Base-by-base conservation (phyloP, 495 filamentous ascomycete species). In the Hypoxylon lenormandii region DNA sequence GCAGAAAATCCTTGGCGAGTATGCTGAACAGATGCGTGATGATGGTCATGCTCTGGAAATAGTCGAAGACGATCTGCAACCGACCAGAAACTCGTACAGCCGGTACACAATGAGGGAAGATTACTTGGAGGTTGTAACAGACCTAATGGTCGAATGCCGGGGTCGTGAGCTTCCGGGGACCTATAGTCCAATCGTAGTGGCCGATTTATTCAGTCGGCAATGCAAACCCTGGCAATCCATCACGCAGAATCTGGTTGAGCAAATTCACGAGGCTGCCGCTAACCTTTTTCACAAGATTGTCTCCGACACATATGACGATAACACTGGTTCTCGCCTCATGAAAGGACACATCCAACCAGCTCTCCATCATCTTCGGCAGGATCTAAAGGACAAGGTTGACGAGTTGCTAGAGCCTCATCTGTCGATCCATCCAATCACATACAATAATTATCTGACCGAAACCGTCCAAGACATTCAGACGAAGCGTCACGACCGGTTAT, bases 371-470 rank as follows among this genome's bases (percentile, higher is more conserved):
- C 49, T 78, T 22, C 61, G 70, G 4, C 30, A 74, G 56, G 65
- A 60, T 33, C 49, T 73, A 19, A 64, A 72, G 52, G 33, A 62
- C 22, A 64, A 71, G 28, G 58, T 76, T 11, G 64, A 70, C 21
- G 66, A 71, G 16, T 48, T 81, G 16, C 50, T 80, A 10, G 33
- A 49, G 23, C 66, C 66, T 10, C 73, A 79, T 38, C 26, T 68
- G 13, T 71, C 63, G n/a, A 66, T 72, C 19, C 74, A 81, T 50
- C 77, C 78, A 3, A 86, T 86, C 60, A 86, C 83, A 0, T 85
- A 86, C 68, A 85, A 84, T 64, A 78, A 83, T 64, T 80, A 86
- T 55, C 84, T 81, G 47, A 83, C 81, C 0, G 75, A 83, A 36
- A 80, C 54, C 19, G 71, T 86, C 0, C 81, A 85, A 64, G 72